phyloP scores from a whole-genome alignment of 2,329 filamentous ascomycete species.

The Metarhizium brunneum region DNA sequence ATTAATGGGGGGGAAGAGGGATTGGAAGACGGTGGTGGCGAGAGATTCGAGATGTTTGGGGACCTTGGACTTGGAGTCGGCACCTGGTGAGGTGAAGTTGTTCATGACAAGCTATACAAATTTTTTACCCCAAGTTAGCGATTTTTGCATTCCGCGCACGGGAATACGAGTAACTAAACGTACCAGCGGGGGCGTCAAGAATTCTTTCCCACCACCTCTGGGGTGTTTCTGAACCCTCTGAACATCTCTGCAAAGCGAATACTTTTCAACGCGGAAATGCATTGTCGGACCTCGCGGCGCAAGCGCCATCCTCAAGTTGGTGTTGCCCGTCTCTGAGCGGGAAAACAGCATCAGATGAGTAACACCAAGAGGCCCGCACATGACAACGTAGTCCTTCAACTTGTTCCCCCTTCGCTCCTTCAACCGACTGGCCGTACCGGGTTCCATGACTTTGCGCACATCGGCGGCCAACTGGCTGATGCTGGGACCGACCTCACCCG shows the following conservation, averaged over 20 bases:
- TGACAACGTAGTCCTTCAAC: conserved; percentile 84
- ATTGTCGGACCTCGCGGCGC: conserved; percentile 87
- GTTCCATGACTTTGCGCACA: conserved; percentile 90
- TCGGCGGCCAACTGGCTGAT: conserved; percentile 87
- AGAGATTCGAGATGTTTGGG: conserved; percentile 91
- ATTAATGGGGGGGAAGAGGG: conserved; percentile 90
- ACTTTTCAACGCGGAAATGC: conserved; percentile 89
- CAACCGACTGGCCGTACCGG: conserved; percentile 78
- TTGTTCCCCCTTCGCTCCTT: conserved; percentile 86
- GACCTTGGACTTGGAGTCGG: conserved; percentile 57
- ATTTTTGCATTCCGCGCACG: neutral
- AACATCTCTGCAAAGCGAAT: conserved; percentile 88
- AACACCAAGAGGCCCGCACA: conserved; percentile 90
- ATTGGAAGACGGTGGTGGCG: conserved; percentile 90
- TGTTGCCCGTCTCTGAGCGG: conserved; percentile 80
- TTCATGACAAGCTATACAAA: conserved; percentile 79
- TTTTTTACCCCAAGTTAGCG: conserved; percentile 14
- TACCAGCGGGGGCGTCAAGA: conserved; percentile 73
- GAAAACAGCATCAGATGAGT: conserved; percentile 92
- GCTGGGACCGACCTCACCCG: conserved; percentile 83
- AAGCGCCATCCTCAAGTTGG: conserved; percentile 78
- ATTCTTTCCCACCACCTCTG: conserved; percentile 74
- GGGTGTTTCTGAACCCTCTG: conserved; percentile 75
- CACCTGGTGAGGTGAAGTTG: conserved; percentile 67
- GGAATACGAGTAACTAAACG: conserved; percentile 9